These are phyloP conservation scores for Manihot esculenta DNA, from an alignment of 441 rosid species.

Conservation along the genomic window DNA sequence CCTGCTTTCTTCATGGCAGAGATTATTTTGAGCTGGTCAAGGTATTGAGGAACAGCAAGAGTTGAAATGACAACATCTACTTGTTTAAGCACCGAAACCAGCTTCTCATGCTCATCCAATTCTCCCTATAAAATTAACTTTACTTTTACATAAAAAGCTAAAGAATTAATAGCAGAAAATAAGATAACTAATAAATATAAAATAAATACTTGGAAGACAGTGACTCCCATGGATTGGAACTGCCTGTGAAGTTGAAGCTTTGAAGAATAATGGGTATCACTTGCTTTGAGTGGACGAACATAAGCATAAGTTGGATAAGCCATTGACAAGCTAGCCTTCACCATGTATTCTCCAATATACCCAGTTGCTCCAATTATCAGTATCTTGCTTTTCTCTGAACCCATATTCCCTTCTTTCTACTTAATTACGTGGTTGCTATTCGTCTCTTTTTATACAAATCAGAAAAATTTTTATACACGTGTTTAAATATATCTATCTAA, in stretches of 20 bases:
- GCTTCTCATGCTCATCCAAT: slow-evolving; percentile 44
- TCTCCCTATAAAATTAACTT: slow-evolving; percentile 27
- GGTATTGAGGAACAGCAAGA: slow-evolving; percentile 39
- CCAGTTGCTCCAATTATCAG: slow-evolving; percentile 43
- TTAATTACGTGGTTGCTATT: no score
- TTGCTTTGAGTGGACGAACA: slow-evolving; percentile 28
- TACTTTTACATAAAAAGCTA: not conserved
- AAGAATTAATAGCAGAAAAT: not conserved
- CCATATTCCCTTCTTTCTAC: not conserved
- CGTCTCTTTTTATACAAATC: no score
- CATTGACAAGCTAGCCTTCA: slow-evolving; percentile 36
- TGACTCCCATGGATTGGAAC: slow-evolving; percentile 28
- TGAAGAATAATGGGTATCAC: slow-evolving; percentile 9
- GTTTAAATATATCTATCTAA: no score
- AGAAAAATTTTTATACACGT: no score
- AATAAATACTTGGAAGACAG: slow-evolving; percentile 22
- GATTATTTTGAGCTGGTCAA: slow-evolving; percentile 40
- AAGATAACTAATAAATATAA: not conserved
- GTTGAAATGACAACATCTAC: slow-evolving; percentile 43
- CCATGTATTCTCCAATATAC: slow-evolving; percentile 41
- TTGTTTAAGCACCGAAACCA: no score
- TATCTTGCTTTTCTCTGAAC: slow-evolving; percentile 22
- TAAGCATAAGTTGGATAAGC: slow-evolving; percentile 41
- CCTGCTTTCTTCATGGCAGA: slow-evolving; percentile 41
- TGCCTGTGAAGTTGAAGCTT: slow-evolving; percentile 23